Evolutionary conservation across 1,284 basidiomycete species (phyloP).

Genomic region (Ganoderma meredithae): DNA sequence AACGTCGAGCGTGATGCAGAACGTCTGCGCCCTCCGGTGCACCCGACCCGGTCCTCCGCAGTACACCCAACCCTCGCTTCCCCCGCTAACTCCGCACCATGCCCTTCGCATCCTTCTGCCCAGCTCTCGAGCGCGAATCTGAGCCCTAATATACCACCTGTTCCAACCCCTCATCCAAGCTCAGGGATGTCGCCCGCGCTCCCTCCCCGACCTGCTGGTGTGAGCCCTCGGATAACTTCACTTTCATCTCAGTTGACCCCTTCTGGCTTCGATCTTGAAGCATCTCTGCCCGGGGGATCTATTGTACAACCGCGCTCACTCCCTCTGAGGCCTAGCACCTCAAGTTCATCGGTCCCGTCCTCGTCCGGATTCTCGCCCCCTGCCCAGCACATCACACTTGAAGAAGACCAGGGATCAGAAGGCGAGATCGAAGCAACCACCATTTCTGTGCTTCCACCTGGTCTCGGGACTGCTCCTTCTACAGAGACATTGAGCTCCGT

Average conservation of each 20-base stretch:
- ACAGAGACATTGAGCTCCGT: conserved; percentile 12
- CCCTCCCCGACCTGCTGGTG: neutral
- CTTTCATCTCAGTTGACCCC: neutral
- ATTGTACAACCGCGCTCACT: neutral
- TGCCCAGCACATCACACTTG: neutral
- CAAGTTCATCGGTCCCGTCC: neutral
- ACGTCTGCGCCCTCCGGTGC: conserved; percentile 3
- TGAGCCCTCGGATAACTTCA: neutral
- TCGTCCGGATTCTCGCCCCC: neutral
- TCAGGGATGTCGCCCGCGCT: neutral
- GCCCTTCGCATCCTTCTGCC: conserved; percentile 1
- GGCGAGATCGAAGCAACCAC: conserved; percentile 9
- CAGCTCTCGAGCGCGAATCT: neutral
- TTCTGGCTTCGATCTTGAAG: neutral
- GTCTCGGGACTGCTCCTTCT: conserved; percentile 4
- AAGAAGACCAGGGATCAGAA: conserved; percentile 3
- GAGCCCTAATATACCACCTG: neutral
- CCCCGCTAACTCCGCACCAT: neutral
- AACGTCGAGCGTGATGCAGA: neutral
- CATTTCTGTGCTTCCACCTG: neutral
- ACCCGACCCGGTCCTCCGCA: conserved; percentile 2
- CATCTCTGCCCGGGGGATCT: neutral
- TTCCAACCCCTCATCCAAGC: neutral
- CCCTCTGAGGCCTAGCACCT: neutral
- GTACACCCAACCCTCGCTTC: neutral